These are phyloP conservation scores for Penicillium sp. DNA, from an alignment of 2,329 filamentous ascomycete genomes.

Conservation along the genomic window DNA sequence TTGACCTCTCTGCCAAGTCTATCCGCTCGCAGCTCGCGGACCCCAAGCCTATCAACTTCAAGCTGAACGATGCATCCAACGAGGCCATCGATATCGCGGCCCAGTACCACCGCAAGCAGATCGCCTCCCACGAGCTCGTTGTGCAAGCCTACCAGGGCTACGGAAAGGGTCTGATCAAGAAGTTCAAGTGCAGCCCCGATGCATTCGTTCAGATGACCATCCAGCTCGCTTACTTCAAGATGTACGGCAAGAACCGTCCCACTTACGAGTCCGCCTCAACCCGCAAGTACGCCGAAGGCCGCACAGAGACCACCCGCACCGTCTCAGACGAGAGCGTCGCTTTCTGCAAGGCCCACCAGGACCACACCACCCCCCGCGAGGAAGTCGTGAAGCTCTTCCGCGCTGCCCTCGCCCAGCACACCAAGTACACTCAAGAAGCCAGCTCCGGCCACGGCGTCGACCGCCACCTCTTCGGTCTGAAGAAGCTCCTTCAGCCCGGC, in stretches of 20 bases:
- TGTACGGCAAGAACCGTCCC: slow-evolving; percentile 96
- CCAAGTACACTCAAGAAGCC: slow-evolving; percentile 87
- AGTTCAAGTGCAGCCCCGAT: slow-evolving; percentile 97
- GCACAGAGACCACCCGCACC: slow-evolving; percentile 91
- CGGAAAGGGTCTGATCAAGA: slow-evolving; percentile 98
- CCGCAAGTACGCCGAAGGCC: slow-evolving; percentile 91
- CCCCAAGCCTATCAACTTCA: slow-evolving; percentile 75
- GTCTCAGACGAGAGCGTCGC: slow-evolving; percentile 90
- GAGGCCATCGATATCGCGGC: slow-evolving; percentile 77
- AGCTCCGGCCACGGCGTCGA: slow-evolving; percentile 93
- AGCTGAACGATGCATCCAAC: slow-evolving; percentile 71
- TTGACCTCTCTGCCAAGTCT: slow-evolving; percentile 78
- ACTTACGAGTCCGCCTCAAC: slow-evolving; percentile 97
- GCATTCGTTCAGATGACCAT: slow-evolving; percentile 99
- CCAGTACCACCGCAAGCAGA: slow-evolving; percentile 77
- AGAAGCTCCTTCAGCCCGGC: slow-evolving; percentile 79
- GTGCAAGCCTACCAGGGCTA: slow-evolving; percentile 97
- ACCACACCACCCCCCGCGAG: slow-evolving; percentile 63
- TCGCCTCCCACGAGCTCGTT: slow-evolving; percentile 83
- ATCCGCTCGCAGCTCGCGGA: slow-evolving; percentile 83
- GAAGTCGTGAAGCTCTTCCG: slow-evolving; percentile 75
- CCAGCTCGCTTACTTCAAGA: slow-evolving; percentile 96
- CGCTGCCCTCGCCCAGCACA: slow-evolving; percentile 76
- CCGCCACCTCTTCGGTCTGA: slow-evolving; percentile 93
- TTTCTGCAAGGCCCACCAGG: slow-evolving; percentile 85